phyloP scores from a whole-genome alignment of 2,329 filamentous ascomycete species.

The Fusarium acutatum region DNA sequence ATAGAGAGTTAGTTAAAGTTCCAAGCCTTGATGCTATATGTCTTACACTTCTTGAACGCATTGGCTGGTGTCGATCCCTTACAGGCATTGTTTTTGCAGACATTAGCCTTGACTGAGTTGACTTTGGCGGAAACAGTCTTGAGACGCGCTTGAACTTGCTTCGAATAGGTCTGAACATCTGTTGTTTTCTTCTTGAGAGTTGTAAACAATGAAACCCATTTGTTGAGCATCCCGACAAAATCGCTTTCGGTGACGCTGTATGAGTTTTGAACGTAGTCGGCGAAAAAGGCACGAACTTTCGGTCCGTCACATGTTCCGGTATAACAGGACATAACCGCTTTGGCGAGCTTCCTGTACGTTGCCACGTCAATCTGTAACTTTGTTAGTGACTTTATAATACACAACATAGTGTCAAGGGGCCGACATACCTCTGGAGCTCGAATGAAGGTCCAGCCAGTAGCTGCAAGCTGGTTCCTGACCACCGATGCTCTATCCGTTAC shows the following conservation, averaged over 20 bases:
- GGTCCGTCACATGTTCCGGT: background rate
- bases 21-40: accelerated
- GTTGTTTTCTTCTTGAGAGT: constrained; percentile 4
- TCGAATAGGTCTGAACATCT: constrained; percentile 4
- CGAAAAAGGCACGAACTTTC: constrained; percentile 2
- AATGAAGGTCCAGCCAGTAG: background rate
- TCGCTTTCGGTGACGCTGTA: constrained; percentile 11
- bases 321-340: background rate
- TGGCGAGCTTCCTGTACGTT: background rate
- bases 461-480: background rate
- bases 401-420: background rate
- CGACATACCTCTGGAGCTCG: background rate
- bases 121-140: constrained; percentile 1
- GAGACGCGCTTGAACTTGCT: constrained; percentile 3
- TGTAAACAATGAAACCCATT: constrained; percentile 1
- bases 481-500: background rate
- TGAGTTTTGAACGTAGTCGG: background rate
- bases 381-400: background rate
- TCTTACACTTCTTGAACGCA: background rate
- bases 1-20: background rate
- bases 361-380: background rate
- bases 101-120: background rate
- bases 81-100: background rate
- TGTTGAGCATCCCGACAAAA: constrained; percentile 2
- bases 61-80: background rate